These are phyloP conservation scores for Maudiozyma serrabonitensis DNA, from an alignment of 805 yeast species.

Conservation along the genomic window DNA sequence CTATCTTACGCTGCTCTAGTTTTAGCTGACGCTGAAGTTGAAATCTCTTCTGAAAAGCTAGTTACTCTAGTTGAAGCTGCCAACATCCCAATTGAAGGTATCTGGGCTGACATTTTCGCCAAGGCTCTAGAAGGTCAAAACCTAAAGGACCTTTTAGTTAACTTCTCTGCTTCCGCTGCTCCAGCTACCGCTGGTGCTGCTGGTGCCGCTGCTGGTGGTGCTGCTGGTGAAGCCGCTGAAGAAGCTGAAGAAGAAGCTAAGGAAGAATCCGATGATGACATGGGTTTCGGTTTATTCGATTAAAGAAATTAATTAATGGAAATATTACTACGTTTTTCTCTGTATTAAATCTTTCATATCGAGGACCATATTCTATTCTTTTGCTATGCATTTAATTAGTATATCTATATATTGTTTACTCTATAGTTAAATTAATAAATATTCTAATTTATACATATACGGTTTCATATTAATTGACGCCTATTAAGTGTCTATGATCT, in stretches of 20 bases:
- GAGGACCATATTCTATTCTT: constrained; percentile 1
- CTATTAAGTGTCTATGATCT: not conserved
- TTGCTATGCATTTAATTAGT: not conserved
- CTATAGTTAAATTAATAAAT: not conserved
- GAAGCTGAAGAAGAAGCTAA: constrained; percentile 49
- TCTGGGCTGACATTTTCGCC: constrained; percentile 78
- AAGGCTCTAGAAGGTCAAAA: constrained; percentile 76
- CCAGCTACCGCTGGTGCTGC: constrained; percentile 32
- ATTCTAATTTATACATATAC: not conserved
- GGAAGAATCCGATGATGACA: constrained; percentile 73
- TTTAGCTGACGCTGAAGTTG: constrained; percentile 94
- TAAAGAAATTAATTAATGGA: constrained; percentile 28
- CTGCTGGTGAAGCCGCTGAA: constrained; percentile 46
- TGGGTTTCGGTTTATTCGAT: constrained; percentile 90
- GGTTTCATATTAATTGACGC: not conserved
- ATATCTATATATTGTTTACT: not conserved
- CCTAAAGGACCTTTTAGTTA: constrained; percentile 57
- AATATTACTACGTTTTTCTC: not conserved
- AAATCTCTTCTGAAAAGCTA: constrained; percentile 78
- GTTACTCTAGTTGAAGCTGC: constrained; percentile 66
- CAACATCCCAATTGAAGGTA: constrained; percentile 50
- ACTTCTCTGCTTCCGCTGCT: constrained; percentile 44
- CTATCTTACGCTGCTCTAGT: constrained; percentile 97
- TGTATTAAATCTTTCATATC: not conserved
- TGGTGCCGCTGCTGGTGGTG: constrained; percentile 31